A percentile compares a stretch with the other conserved stretches of the same genome.
phyloP scores from a whole-genome alignment of 2,329 filamentous ascomycete species.

The Trichothecium sympodiale region DNA sequence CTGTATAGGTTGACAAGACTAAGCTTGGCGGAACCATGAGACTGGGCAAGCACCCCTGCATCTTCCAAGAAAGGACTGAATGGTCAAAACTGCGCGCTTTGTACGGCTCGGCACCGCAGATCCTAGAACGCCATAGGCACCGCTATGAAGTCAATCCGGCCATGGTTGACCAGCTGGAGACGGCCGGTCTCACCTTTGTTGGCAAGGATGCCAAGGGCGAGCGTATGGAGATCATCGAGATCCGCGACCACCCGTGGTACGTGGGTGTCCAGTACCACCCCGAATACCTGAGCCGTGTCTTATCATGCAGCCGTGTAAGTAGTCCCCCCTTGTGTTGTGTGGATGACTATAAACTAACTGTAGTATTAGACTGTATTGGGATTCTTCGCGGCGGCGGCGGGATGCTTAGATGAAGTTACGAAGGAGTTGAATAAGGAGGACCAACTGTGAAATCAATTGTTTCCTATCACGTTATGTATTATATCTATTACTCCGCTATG shows the following conservation, averaged over 20 bases:
- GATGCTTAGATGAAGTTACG: conserved; percentile 41
- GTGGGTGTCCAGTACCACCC: conserved; percentile 82
- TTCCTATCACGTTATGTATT: no score
- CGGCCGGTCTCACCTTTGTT: conserved; percentile 61
- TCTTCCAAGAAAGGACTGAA: conserved; percentile 65
- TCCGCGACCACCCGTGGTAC: conserved; percentile 75
- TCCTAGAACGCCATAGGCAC: conserved; percentile 73
- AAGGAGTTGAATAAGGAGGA: no score
- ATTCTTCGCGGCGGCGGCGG: conserved; percentile 69
- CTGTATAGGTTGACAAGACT: conserved; percentile 42
- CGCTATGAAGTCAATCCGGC: conserved; percentile 85
- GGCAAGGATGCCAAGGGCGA: conserved; percentile 70
- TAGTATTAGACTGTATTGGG: conserved; percentile 55
- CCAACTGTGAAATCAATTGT: no score
- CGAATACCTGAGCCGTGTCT: conserved; percentile 68
- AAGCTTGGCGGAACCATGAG: conserved; percentile 79
- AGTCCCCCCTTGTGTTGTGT: no score
- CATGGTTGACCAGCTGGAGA: conserved; percentile 56
- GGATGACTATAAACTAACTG: no score
- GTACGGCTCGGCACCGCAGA: conserved; percentile 48
- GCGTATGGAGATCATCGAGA: conserved; percentile 74
- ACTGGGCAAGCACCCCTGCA: conserved; percentile 61
- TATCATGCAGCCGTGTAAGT: no score
- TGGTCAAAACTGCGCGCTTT: conserved; percentile 69
- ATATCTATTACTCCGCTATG: no score